Conservation (phyloP, 1,284 basidiomycete genomes). For the Clitocybe nebularis region DNA sequence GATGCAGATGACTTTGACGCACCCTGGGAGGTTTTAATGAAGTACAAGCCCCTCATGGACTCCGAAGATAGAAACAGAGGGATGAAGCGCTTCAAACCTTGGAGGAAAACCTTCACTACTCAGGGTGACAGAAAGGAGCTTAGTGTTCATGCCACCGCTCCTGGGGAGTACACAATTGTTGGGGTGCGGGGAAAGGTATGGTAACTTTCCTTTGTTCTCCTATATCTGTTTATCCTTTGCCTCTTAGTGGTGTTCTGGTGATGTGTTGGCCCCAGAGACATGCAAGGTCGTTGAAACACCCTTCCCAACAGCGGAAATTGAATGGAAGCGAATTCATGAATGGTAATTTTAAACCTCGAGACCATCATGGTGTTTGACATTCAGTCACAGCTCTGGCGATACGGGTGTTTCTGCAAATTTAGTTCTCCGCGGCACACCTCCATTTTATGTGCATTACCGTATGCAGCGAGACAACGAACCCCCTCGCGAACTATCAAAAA, state of each 20-base stretch:
- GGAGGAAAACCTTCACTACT: slow-evolving; percentile 58
- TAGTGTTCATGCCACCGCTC: slow-evolving; percentile 47
- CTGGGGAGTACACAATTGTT: slow-evolving; percentile 83
- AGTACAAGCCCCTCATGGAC: slow-evolving; percentile 49
- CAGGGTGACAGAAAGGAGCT: slow-evolving; percentile 45
- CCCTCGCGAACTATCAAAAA: slow-evolving; percentile 53
- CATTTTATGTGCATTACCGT: slow-evolving; percentile 82
- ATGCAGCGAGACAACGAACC: slow-evolving; percentile 70
- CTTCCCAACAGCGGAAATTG: slow-evolving; percentile 76
- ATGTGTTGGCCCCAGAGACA: slow-evolving; percentile 76
- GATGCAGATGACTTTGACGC: slow-evolving; percentile 56
- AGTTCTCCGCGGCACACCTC: slow-evolving; percentile 85
- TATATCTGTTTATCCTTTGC: no score
- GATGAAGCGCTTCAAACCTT: slow-evolving; percentile 46
- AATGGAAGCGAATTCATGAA: slow-evolving; percentile 90
- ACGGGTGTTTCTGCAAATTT: slow-evolving; percentile 88
- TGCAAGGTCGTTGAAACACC: slow-evolving; percentile 77
- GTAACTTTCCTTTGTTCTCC: no score
- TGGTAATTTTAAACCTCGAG: slow-evolving; percentile 46
- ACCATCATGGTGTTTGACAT: slow-evolving; percentile 2
- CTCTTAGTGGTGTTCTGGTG: slow-evolving; percentile 70
- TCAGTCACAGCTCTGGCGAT: slow-evolving; percentile 77
- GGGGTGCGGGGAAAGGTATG: slow-evolving; percentile 67
- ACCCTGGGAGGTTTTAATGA: slow-evolving; percentile 63
- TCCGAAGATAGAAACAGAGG: slow-evolving; percentile 32